Evolutionary conservation across 2,329 filamentous ascomycete genomes (phyloP).

Genomic region (Ophiostoma himal-ulmi): DNA sequence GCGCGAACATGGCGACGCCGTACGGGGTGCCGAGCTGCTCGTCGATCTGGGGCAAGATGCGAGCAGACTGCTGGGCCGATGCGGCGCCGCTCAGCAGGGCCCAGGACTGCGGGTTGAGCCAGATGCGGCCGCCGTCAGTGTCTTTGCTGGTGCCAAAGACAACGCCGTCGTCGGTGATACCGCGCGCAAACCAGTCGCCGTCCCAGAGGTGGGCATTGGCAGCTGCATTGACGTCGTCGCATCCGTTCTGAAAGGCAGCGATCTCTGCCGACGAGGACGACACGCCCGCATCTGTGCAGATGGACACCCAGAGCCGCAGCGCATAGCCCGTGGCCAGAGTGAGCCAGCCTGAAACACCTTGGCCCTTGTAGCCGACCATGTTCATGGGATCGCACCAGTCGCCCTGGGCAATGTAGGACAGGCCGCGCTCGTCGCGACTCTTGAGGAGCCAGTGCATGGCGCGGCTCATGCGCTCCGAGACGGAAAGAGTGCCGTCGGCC

Average conservation of each 20-base stretch:
- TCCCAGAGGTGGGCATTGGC: slow-evolving; percentile 51
- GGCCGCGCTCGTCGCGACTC: slow-evolving; percentile 46
- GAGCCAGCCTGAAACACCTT: slow-evolving; percentile 54
- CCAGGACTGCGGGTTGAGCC: background rate
- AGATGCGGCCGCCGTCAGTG: slow-evolving; percentile 40
- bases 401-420: slow-evolving; percentile 54
- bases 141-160: slow-evolving; percentile 48
- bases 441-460: slow-evolving; percentile 53
- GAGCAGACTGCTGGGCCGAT: background rate
- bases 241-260: background rate
- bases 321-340: slow-evolving; percentile 51
- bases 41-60: background rate
- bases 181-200: slow-evolving; percentile 51
- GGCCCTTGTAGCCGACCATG: slow-evolving; percentile 55
- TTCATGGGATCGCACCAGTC: slow-evolving; percentile 59
- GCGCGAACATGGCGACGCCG: slow-evolving; percentile 51
- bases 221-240: slow-evolving; percentile 43
- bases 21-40: slow-evolving; percentile 42
- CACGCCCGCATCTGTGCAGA: slow-evolving; percentile 40
- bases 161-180: slow-evolving; percentile 52
- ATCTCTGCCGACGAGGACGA: background rate
- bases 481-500: slow-evolving; percentile 40
- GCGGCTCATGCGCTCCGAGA: slow-evolving; percentile 50
- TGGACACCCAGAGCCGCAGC: slow-evolving; percentile 47
- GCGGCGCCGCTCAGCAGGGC: background rate